Evolutionary conservation across 495 filamentous ascomycete genomes (phyloP).

Genomic region (Articulospora tetracladia): DNA sequence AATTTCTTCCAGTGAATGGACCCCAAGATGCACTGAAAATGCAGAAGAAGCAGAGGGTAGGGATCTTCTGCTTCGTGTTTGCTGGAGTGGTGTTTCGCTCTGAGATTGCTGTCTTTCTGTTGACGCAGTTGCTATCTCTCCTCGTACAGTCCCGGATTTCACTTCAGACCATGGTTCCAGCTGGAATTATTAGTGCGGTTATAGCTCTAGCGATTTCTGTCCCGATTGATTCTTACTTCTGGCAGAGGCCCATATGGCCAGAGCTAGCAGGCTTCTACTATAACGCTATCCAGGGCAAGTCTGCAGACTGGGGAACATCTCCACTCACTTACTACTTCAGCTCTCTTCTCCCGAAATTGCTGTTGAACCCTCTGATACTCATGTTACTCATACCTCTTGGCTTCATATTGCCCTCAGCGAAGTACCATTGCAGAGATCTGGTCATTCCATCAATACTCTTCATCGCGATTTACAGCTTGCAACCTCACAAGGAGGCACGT

Average conservation of each 20-base stretch:
- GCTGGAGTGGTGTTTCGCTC: constrained; percentile 86
- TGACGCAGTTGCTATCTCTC: constrained; percentile 49
- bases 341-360: constrained; percentile 74
- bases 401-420: constrained; percentile 45
- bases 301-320: constrained; percentile 81
- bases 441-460: constrained; percentile 67
- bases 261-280: constrained; percentile 87
- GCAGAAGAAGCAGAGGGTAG: constrained; percentile 27
- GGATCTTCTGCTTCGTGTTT: constrained; percentile 72
- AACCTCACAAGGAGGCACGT: constrained; percentile 95
- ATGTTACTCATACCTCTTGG: constrained; percentile 63
- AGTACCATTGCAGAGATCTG: constrained; percentile 42
- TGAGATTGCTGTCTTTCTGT: constrained; percentile 81
- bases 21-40: constrained; percentile 26
- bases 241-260: constrained; percentile 86
- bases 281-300: constrained; percentile 77
- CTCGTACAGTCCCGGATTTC: constrained; percentile 51
- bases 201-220: constrained; percentile 64
- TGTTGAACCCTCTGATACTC: constrained; percentile 71
- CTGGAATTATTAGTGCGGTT: constrained; percentile 62
- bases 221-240: constrained; percentile 84
- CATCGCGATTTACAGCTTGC: constrained; percentile 70
- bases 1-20: constrained; percentile 57
- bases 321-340: constrained; percentile 83
- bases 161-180: constrained; percentile 55